Evolutionary conservation across 441 rosid genomes (phyloP).

Genomic region (Pelargonium fulgidum): DNA sequence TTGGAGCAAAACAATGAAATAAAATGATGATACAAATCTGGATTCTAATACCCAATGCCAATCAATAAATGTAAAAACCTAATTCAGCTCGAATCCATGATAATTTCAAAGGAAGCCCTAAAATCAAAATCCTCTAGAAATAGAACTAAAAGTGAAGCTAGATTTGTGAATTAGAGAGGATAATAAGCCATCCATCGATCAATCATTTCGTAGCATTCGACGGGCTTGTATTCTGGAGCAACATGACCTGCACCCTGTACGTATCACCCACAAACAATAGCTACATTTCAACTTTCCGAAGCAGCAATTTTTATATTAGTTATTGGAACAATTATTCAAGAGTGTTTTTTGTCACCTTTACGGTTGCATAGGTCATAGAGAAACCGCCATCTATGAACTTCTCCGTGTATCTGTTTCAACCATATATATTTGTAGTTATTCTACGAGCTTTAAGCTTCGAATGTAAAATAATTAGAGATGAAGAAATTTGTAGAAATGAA

Average conservation of each 20-base stretch:
- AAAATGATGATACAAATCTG: too few relatives aligned
- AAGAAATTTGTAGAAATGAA: too few relatives aligned
- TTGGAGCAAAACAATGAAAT: too few relatives aligned
- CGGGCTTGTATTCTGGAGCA: slow-evolving; percentile 12
- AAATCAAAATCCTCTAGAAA: neutral
- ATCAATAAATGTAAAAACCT: too few relatives aligned
- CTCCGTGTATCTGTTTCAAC: slow-evolving; percentile 23
- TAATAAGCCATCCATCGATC: slow-evolving; percentile 13
- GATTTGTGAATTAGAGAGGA: neutral
- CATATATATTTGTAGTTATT: neutral
- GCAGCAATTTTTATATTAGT: too few relatives aligned
- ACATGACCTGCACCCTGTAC: too few relatives aligned
- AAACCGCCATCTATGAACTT: slow-evolving; percentile 17
- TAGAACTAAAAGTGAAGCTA: neutral
- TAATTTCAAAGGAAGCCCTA: neutral
- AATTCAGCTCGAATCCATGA: neutral
- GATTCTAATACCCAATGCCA: too few relatives aligned
- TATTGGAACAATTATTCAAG: too few relatives aligned
- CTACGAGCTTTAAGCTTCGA: too few relatives aligned
- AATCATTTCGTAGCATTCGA: slow-evolving; percentile 14
- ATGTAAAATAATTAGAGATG: too few relatives aligned
- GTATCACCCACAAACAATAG: too few relatives aligned
- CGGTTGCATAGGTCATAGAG: slow-evolving; percentile 20
- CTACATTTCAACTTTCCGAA: too few relatives aligned
- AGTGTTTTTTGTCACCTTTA: slow-evolving; percentile 20